A percentile compares a stretch with the other conserved stretches of the same genome.
These are phyloP conservation scores for Chytridium lagenaria DNA, from an alignment of 371 early-diverging fungal genomes.

Conservation along the genomic window DNA sequence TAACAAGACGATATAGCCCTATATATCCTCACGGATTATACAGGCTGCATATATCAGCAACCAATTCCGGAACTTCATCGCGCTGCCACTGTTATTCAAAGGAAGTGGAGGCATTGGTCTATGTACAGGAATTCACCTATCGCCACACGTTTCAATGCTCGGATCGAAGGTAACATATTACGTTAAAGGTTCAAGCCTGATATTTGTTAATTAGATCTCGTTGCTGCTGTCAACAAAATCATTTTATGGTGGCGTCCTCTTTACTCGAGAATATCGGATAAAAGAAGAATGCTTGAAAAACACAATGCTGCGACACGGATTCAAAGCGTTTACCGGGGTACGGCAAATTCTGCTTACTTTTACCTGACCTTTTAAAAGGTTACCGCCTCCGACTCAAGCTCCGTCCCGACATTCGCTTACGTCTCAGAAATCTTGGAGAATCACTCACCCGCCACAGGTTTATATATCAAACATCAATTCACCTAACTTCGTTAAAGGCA, in stretches of 20 bases:
- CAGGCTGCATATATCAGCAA: slow-evolving; percentile 54
- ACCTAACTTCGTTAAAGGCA: slow-evolving; percentile 27
- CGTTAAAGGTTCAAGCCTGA: neutral
- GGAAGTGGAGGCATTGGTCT: slow-evolving; percentile 56
- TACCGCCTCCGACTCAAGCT: slow-evolving; percentile 53
- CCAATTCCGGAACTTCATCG: slow-evolving; percentile 56
- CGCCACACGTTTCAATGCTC: slow-evolving; percentile 52
- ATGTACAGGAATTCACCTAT: slow-evolving; percentile 59
- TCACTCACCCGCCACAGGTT: slow-evolving; percentile 47
- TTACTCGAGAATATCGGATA: slow-evolving; percentile 40
- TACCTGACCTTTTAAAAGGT: slow-evolving; percentile 27
- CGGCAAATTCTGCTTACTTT: neutral
- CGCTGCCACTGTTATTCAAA: slow-evolving; percentile 53
- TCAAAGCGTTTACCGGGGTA: slow-evolving; percentile 53
- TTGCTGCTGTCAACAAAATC: slow-evolving; percentile 47
- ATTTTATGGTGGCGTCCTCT: slow-evolving; percentile 59
- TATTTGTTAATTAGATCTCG: slow-evolving; percentile 33
- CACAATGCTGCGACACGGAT: slow-evolving; percentile 52
- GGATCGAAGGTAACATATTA: slow-evolving; percentile 46
- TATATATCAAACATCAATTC: neutral
- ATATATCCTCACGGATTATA: neutral
- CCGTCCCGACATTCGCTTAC: slow-evolving; percentile 52
- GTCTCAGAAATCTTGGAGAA: slow-evolving; percentile 49
- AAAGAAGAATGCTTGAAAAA: slow-evolving; percentile 36
- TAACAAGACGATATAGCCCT: neutral